Evolutionary conservation across 2,329 filamentous ascomycete species (phyloP).

Genomic region (Knufia fluminis): DNA sequence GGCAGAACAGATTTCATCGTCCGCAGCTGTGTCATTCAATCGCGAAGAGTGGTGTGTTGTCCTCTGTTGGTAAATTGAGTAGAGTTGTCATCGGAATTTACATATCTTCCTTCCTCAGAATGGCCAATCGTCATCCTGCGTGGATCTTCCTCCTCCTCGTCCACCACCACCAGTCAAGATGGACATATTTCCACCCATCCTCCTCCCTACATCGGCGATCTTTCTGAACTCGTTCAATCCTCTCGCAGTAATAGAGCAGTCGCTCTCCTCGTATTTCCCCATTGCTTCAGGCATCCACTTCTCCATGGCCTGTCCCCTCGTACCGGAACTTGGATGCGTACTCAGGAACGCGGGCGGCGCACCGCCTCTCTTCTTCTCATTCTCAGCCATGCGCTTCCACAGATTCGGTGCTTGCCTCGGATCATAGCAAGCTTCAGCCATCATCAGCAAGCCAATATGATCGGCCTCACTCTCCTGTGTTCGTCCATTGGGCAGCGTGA

Average conservation of each 20-base stretch:
- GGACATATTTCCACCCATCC: neutral
- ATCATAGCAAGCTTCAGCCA: conserved; percentile 52
- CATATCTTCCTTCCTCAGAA: neutral
- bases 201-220: conserved; percentile 6
- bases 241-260: conserved; percentile 26
- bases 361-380: conserved; percentile 27
- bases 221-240: conserved; percentile 13
- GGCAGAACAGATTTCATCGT: too few relatives aligned
- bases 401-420: conserved; percentile 47
- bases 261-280: conserved; percentile 30
- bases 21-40: too few relatives aligned
- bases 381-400: conserved; percentile 45
- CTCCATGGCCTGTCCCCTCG: conserved; percentile 46
- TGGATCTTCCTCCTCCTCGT: neutral
- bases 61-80: neutral
- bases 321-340: conserved; percentile 50
- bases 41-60: too few relatives aligned
- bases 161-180: neutral
- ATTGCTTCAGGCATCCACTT: conserved; percentile 40
- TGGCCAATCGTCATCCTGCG: conserved; percentile 2
- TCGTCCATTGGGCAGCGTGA: conserved; percentile 46
- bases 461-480: conserved; percentile 54
- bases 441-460: conserved; percentile 53
- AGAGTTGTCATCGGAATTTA: neutral
- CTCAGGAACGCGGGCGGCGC: conserved; percentile 48